Conservation (phyloP, 495 filamentous ascomycete genomes). For the Mycothermus thermophilus region DNA sequence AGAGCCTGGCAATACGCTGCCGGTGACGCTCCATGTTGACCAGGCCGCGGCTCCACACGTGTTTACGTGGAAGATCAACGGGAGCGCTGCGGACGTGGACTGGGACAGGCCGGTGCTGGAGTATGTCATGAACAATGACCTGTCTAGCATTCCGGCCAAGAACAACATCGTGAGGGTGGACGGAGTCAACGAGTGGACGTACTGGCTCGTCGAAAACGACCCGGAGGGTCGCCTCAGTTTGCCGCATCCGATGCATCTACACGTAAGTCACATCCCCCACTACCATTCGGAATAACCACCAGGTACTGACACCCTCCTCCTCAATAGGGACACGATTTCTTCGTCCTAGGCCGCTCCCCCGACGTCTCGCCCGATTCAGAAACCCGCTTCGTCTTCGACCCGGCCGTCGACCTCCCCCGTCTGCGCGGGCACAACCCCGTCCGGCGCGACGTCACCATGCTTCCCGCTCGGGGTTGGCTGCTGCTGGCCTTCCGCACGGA, state of each 20-base stretch:
- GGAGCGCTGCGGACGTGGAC: conserved; percentile 24
- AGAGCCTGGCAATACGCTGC: conserved; percentile 17
- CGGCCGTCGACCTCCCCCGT: conserved; percentile 8
- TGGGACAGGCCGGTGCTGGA: conserved; percentile 29
- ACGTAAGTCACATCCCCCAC: conserved; percentile 7
- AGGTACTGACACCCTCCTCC: neutral
- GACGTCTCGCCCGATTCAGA: conserved; percentile 7
- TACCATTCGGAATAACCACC: too few species aligned
- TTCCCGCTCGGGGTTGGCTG: conserved; percentile 30
- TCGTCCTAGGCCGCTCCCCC: conserved; percentile 33
- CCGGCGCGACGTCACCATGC: conserved; percentile 46
- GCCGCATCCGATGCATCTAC: conserved; percentile 35
- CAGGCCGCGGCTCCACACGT: conserved; percentile 12
- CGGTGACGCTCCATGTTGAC: conserved; percentile 12
- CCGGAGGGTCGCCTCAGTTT: conserved; percentile 24
- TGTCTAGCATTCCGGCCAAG: conserved; percentile 19
- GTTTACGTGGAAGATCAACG: conserved; percentile 32
- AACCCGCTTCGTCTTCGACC: conserved; percentile 22
- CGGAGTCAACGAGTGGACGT: conserved; percentile 31
- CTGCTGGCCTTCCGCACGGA: conserved; percentile 42
- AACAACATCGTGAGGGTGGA: conserved; percentile 28
- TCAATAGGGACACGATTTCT: conserved; percentile 43
- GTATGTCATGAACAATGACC: conserved; percentile 24
- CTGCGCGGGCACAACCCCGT: conserved; percentile 39
- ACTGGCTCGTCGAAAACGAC: conserved; percentile 39